These are phyloP conservation scores for Acrocalymma vagum DNA, from an alignment of 2,329 filamentous ascomycete genomes.

Conservation along the genomic window DNA sequence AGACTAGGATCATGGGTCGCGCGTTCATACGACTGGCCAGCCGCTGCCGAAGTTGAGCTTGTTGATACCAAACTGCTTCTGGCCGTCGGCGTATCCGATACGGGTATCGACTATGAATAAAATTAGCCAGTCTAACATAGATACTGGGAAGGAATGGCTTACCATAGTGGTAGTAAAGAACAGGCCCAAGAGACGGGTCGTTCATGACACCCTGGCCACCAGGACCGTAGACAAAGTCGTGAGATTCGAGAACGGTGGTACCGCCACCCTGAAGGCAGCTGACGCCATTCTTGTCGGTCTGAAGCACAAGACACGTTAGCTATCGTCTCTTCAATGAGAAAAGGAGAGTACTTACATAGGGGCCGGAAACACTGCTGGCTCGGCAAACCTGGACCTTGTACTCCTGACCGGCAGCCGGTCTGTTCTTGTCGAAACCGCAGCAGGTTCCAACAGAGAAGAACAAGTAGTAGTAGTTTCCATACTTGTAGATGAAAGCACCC, in stretches of 20 bases:
- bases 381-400: constrained; percentile 73
- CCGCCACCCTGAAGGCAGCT: constrained; percentile 67
- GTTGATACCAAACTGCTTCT: constrained; percentile 64
- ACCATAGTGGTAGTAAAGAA: constrained; percentile 71
- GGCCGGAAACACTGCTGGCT: constrained; percentile 60
- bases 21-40: constrained; percentile 54
- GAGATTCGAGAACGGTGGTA: constrained; percentile 67
- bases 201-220: constrained; percentile 70
- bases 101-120: constrained; percentile 55
- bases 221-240: constrained; percentile 69
- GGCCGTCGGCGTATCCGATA: constrained; percentile 60
- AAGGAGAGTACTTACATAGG: constrained; percentile 53
- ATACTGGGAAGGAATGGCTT: constrained; percentile 11
- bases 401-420: constrained; percentile 65
- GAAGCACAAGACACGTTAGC: constrained; percentile 5
- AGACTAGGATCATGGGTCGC: too few species aligned
- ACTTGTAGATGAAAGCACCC: constrained; percentile 64
- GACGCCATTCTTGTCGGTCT: constrained; percentile 61
- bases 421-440: constrained; percentile 64
- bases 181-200: constrained; percentile 58
- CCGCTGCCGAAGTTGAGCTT: constrained; percentile 58
- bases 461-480: constrained; percentile 68
- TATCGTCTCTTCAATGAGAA: neutral
- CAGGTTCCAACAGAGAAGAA: constrained; percentile 70
- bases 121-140: constrained; percentile 2